A percentile compares a stretch with the other conserved stretches of the same genome.
phyloP scores from a whole-genome alignment of 164 flowering plant species.

The Protea cynaroides region DNA sequence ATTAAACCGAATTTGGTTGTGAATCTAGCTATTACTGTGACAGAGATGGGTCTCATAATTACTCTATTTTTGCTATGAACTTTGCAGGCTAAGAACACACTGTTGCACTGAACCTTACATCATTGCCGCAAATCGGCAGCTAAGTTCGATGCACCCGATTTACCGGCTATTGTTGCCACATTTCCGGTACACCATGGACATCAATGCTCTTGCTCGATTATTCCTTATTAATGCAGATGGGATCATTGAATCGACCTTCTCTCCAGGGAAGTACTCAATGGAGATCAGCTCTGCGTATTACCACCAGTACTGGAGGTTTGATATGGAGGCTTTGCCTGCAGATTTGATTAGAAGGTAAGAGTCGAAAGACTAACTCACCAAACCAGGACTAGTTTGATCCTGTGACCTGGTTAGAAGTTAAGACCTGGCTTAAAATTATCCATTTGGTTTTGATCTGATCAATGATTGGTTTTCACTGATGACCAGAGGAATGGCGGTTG shows the following conservation, averaged over 20 bases:
- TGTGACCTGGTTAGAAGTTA: too few relatives aligned
- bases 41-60: too few relatives aligned
- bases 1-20: too few relatives aligned
- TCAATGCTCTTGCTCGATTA: conserved; percentile 17
- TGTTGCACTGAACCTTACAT: conserved; percentile 14
- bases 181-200: conserved; percentile 19
- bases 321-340: conserved; percentile 26
- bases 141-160: conserved; percentile 23
- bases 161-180: conserved; percentile 9
- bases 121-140: conserved; percentile 30
- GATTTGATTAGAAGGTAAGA: conserved; percentile 28
- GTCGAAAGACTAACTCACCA: too few relatives aligned
- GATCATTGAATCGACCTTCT: conserved; percentile 23
- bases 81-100: conserved; percentile 33
- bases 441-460: too few relatives aligned
- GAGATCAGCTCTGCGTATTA: conserved; percentile 16
- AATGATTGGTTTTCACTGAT: neutral
- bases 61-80: neutral
- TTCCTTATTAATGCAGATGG: conserved; percentile 23
- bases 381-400: too few relatives aligned
- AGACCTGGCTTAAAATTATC: too few relatives aligned
- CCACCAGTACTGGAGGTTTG: conserved; percentile 19
- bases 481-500: conserved; percentile 29
- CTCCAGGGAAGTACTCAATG: conserved; percentile 22
- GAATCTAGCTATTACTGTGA: too few relatives aligned